phyloP scores from a whole-genome alignment of 2,329 filamentous ascomycete genomes.

The Neodidymelliopsis sp. region DNA sequence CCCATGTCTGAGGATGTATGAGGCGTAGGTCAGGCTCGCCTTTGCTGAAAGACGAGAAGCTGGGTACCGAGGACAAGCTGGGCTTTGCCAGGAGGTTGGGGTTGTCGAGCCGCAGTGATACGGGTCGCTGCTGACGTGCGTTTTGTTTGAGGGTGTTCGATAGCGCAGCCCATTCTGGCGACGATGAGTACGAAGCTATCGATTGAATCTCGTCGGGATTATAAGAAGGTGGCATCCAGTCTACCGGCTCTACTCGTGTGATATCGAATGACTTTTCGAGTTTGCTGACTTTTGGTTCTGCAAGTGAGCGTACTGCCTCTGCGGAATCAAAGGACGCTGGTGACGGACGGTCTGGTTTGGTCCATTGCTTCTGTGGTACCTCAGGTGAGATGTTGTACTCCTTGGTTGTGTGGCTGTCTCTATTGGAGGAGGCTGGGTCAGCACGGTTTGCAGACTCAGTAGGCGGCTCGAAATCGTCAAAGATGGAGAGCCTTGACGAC shows the following conservation, averaged over 20 bases:
- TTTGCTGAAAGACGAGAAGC: constrained; percentile 27
- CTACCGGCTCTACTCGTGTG: constrained; percentile 23
- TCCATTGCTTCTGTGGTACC: constrained; percentile 28
- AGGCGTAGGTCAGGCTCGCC: constrained; percentile 24
- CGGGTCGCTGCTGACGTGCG: constrained; percentile 22
- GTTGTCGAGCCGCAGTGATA: constrained; percentile 25
- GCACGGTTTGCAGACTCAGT: constrained; percentile 10
- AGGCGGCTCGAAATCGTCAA: constrained; percentile 10
- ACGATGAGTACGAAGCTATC: constrained; percentile 24
- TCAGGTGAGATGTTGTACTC: constrained; percentile 18
- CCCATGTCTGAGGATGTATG: constrained; percentile 26
- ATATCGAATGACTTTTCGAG: constrained; percentile 27
- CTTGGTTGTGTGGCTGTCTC: constrained; percentile 17
- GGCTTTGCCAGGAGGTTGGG: constrained; percentile 15
- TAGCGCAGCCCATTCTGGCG: constrained; percentile 33
- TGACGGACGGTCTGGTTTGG: constrained; percentile 25
- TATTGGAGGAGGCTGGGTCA: constrained; percentile 11
- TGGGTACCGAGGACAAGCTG: constrained; percentile 10
- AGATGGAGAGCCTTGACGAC: constrained; percentile 13
- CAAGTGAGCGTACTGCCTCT: constrained; percentile 19
- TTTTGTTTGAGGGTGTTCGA: constrained; percentile 29
- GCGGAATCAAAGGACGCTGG: constrained; percentile 27
- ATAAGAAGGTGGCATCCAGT: constrained; percentile 30
- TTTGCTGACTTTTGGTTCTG: constrained; percentile 20
- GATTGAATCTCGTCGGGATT: constrained; percentile 21